Conservation (phyloP, 2,329 filamentous ascomycete genomes). For the Conoideocrella luteorostrata region DNA sequence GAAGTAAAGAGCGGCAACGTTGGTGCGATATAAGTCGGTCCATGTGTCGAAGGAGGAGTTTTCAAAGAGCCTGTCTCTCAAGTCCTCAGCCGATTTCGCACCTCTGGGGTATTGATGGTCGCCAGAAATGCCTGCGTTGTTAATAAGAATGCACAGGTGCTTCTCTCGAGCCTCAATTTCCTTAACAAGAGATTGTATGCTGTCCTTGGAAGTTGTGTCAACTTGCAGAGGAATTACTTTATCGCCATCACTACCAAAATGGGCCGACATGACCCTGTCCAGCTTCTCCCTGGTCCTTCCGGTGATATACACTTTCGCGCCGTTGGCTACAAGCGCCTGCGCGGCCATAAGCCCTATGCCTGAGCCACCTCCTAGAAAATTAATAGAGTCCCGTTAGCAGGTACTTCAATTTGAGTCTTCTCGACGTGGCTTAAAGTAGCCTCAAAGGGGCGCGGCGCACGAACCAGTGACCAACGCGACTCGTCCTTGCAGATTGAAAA, state of each 20-base stretch:
- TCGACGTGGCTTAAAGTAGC: too few relatives aligned
- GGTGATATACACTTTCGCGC: conserved; percentile 64
- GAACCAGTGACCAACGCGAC: too few relatives aligned
- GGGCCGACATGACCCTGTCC: conserved; percentile 51
- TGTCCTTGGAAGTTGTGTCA: conserved; percentile 57
- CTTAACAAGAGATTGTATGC: conserved; percentile 49
- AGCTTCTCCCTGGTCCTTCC: conserved; percentile 59
- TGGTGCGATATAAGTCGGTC: conserved; percentile 66
- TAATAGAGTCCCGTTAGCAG: background rate
- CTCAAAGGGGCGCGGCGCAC: too few relatives aligned
- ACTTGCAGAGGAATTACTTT: conserved; percentile 53
- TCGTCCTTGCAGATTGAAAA: background rate
- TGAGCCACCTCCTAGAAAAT: conserved; percentile 42
- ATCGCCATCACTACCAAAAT: conserved; percentile 45
- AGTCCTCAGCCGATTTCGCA: conserved; percentile 42
- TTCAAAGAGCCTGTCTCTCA: conserved; percentile 62
- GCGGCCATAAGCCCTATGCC: conserved; percentile 65
- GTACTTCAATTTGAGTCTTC: background rate
- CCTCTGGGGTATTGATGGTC: conserved; percentile 46
- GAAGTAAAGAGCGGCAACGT: conserved; percentile 66
- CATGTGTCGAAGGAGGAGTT: conserved; percentile 61
- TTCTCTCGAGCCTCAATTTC: conserved; percentile 49
- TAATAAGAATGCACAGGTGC: conserved; percentile 59
- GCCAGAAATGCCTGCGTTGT: conserved; percentile 61
- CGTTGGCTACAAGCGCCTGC: conserved; percentile 60